Percentiles rank a stretch among this genome's conserved stretches.
phyloP scores from a whole-genome alignment of 345 rosid species.

The Dimocarpus longan region DNA sequence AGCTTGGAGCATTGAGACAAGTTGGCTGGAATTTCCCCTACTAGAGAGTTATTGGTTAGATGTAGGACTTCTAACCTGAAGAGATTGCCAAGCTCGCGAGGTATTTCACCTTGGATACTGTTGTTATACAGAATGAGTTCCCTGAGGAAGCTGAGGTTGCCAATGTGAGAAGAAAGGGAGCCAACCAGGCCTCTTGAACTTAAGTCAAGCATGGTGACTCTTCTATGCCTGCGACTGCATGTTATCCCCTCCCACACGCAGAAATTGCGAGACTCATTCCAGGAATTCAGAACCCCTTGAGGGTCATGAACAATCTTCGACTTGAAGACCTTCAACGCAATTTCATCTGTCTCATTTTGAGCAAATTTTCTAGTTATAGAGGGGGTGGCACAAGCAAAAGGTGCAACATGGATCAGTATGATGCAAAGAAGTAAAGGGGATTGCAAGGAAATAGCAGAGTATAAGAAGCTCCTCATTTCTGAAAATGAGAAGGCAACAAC shows the following conservation, averaged over 20 bases:
- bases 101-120: slow-evolving; percentile 10
- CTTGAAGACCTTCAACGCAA: slow-evolving; percentile 10
- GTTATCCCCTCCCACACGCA: slow-evolving; percentile 21
- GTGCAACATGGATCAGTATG: too few species aligned
- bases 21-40: slow-evolving; percentile 25
- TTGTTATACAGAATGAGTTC: slow-evolving; percentile 3
- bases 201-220: slow-evolving; percentile 11
- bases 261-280: slow-evolving; percentile 21
- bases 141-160: slow-evolving; percentile 22
- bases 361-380: too few species aligned
- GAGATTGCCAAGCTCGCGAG: slow-evolving; percentile 19
- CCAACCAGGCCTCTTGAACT: background rate
- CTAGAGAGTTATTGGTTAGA: slow-evolving; percentile 5
- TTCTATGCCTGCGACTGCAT: slow-evolving; percentile 15
- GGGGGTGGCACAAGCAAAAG: too few species aligned
- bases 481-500: too few species aligned
- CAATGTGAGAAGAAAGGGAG: background rate
- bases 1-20: slow-evolving; percentile 10
- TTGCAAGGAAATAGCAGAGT: too few species aligned
- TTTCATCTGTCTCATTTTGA: background rate
- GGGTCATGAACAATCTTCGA: background rate
- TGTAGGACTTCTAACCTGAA: background rate
- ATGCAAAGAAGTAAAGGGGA: too few species aligned
- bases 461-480: too few species aligned
- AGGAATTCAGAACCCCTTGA: background rate